Conservation (phyloP, 768 basidiomycete genomes). For the Tylopilus subfusipes region DNA sequence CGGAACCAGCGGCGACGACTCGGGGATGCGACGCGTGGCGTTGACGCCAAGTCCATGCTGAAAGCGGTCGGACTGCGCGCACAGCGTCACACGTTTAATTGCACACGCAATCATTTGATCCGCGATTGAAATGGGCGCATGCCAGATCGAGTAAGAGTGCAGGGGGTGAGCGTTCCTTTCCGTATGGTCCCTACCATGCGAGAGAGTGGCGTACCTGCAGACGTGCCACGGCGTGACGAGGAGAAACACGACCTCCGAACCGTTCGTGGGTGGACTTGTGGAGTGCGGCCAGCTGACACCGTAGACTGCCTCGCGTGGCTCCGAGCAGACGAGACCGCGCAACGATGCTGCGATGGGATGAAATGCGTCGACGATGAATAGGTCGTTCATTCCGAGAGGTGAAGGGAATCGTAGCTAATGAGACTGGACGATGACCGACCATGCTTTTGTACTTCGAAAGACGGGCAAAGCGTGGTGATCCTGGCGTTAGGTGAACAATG, state of each 20-base stretch:
- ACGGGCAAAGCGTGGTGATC: not conserved
- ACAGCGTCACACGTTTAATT: too few relatives aligned
- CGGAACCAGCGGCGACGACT: too few relatives aligned
- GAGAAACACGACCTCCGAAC: conserved; percentile 61
- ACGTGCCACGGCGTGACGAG: conserved; percentile 78
- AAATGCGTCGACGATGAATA: not conserved
- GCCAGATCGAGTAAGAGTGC: too few relatives aligned
- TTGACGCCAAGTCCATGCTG: not conserved
- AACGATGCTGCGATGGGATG: not conserved
- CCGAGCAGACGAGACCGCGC: not conserved
- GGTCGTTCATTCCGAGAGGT: not conserved
- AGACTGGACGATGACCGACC: not conserved
- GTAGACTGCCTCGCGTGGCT: conserved; percentile 17
- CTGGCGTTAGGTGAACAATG: not conserved
- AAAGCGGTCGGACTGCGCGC: not conserved
- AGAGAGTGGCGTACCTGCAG: conserved; percentile 50
- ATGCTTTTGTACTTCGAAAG: conserved; percentile 5
- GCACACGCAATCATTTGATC: too few relatives aligned
- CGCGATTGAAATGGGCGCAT: too few relatives aligned
- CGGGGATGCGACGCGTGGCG: not conserved
- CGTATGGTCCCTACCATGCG: too few relatives aligned
- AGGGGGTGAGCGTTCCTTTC: too few relatives aligned
- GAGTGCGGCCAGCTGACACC: conserved; percentile 56
- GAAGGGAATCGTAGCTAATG: not conserved
- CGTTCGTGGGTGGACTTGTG: conserved; percentile 46